These are phyloP conservation scores for Chamaecyparis obtusa DNA, from an alignment of 75 land plant genomes.

Conservation along the genomic window DNA sequence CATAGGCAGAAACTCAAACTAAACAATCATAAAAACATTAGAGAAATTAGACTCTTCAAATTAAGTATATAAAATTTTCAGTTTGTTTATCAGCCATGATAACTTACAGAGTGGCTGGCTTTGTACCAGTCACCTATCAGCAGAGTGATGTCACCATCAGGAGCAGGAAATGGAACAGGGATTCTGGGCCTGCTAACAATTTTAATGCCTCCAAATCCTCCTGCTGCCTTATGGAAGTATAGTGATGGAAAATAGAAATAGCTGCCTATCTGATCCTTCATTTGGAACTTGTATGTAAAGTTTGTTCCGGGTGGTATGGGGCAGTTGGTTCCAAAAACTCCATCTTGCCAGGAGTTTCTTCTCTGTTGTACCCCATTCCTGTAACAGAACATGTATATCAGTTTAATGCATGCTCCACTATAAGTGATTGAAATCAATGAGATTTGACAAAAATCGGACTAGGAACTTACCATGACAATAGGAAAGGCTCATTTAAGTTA, in stretches of 20 bases:
- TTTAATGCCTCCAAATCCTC: no score
- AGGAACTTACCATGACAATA: neutral
- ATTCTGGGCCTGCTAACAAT: no score
- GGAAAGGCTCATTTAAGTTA: neutral
- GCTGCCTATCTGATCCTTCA: slow-evolving; percentile 39
- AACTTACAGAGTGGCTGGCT: no score
- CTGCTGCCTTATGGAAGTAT: no score
- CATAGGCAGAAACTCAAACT: no score
- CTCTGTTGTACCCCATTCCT: slow-evolving; percentile 33
- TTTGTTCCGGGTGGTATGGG: slow-evolving; percentile 29
- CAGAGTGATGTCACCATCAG: no score
- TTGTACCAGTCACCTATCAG: neutral
- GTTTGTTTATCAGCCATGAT: no score
- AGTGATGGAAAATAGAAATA: neutral
- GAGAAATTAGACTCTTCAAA: no score
- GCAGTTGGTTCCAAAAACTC: slow-evolving; percentile 30
- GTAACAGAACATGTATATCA: slow-evolving; percentile 7
- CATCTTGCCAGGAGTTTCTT: slow-evolving; percentile 6
- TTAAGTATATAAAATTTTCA: no score
- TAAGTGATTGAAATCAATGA: neutral
- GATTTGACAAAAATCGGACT: neutral
- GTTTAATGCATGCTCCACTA: neutral
- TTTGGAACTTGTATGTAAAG: slow-evolving; percentile 30
- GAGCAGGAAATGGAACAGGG: no score
- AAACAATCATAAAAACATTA: no score